Percentiles rank a stretch among this genome's conserved stretches.
phyloP scores from a whole-genome alignment of 495 filamentous ascomycete genomes.

The Xylaria venustula region DNA sequence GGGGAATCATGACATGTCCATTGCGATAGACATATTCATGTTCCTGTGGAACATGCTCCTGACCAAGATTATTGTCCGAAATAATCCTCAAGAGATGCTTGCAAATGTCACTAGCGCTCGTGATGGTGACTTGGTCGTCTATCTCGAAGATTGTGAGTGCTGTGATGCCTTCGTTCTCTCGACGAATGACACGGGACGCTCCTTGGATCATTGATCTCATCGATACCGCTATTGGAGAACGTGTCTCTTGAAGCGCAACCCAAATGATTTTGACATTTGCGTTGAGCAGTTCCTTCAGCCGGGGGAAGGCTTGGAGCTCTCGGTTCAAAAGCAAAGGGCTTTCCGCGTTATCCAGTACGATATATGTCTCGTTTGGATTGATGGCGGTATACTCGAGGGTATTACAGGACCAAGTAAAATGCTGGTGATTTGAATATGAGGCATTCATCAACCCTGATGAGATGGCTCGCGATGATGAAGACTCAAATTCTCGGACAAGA shows the following conservation, averaged over 20 bases:
- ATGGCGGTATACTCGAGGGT: slow-evolving; percentile 1
- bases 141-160: slow-evolving; percentile 7
- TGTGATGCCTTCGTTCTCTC: slow-evolving; percentile 11
- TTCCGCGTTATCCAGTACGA: slow-evolving; percentile 10
- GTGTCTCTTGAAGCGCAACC: slow-evolving; percentile 10
- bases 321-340: slow-evolving; percentile 2
- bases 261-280: slow-evolving; percentile 10
- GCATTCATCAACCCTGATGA: background rate
- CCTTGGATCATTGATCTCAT: slow-evolving; percentile 12
- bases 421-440: background rate
- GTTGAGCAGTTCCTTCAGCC: slow-evolving; percentile 8
- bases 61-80: background rate
- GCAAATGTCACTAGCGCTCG: background rate
- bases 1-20: background rate
- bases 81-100: background rate
- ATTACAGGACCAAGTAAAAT: background rate
- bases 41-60: background rate
- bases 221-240: background rate
- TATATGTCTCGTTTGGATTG: background rate
- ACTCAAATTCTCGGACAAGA: background rate
- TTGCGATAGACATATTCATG: slow-evolving; percentile 1
- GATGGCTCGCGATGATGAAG: background rate
- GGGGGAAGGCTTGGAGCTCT: background rate
- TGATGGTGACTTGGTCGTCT: background rate
- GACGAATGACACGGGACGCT: slow-evolving; percentile 7